A percentile compares a stretch with the other conserved stretches of the same genome.
These are phyloP conservation scores for Camellia oleifera DNA, from an alignment of 179 eudicot genomes.

Conservation along the genomic window DNA sequence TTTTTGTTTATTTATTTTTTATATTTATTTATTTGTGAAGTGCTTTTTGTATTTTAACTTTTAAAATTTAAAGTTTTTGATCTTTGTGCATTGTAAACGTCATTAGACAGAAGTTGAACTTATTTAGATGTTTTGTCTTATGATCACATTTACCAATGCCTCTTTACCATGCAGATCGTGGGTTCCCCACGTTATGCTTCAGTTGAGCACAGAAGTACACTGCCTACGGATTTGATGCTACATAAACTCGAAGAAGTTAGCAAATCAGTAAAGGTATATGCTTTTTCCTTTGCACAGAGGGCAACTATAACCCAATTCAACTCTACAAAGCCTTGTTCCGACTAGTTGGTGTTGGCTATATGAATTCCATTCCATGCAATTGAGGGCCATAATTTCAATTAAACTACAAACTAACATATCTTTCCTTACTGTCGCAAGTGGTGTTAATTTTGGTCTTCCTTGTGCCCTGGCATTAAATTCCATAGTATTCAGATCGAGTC, in stretches of 20 bases:
- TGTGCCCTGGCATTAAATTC: not conserved
- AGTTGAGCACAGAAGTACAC: slow-evolving; percentile 40
- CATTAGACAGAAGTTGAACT: not conserved
- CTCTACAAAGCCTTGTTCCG: not conserved
- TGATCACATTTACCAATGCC: not conserved
- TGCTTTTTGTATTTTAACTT: no score
- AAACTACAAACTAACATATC: not conserved
- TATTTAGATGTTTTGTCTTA: not conserved
- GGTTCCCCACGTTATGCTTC: slow-evolving; percentile 33
- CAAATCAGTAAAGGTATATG: slow-evolving; percentile 67
- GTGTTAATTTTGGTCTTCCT: not conserved
- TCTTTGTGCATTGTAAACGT: no score
- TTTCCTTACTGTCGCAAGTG: not conserved
- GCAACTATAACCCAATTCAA: not conserved
- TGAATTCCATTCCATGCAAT: not conserved
- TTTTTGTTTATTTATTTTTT: no score
- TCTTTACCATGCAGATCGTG: slow-evolving; percentile 27
- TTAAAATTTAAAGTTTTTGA: no score
- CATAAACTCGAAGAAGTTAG: slow-evolving; percentile 70
- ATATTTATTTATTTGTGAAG: no score
- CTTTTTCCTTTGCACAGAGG: slow-evolving; percentile 5
- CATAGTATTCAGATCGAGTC: not conserved
- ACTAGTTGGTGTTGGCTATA: not conserved
- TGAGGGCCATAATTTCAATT: not conserved
- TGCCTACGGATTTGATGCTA: slow-evolving; percentile 53